Base-by-base conservation (phyloP, 108 stramenopile species). In the Cyclotella atomus region DNA sequence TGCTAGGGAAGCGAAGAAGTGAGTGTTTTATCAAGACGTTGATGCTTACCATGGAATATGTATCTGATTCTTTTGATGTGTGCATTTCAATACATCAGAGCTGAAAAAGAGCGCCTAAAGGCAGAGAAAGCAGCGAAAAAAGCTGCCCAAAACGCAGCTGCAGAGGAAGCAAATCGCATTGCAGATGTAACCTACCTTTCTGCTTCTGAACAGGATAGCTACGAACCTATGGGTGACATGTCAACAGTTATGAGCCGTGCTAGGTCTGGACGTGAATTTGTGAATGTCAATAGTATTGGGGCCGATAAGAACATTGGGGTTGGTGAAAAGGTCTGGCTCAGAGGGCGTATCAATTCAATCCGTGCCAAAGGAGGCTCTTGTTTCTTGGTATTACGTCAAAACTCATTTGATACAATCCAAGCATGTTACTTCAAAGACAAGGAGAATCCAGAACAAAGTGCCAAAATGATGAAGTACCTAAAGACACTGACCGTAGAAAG, bases 381-480 rank as follows among this genome's bases (percentile, higher is more conserved):
- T 30, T 99, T 99, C 64, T 70, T 97, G n/a, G 98, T 99, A 17
- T 43, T 99, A 27, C 86, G 98, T 38, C 92, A 95, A 75, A 89
- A 94, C 56, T 83, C 93, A 10, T 91, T 95, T 68, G 76, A 97
- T 67, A 98, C 98, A 0, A 89, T 98, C 20, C 98, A 99, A 73
- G 95, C 93, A 7, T 83, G 81, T 28, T 95, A 91, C 73, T 99
- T 99, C 85, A 99, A 99, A 83, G 92, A 97, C 84, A 96, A 95
- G 77, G 88, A 88, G 32, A 79, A 94, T 64, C 89, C 90, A 24
- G 93, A 96, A 46, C 69, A 62, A 24, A 92, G 92, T 25, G 83
- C 94, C 65, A 89, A 84, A 73, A 92, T 98, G 91, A 82, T 99
- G 59, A 87, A 89, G 68, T 99, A 94, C 68, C 67, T 98, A 62